Base-by-base conservation (phyloP, 2,329 filamentous ascomycete genomes). In the Macrophomina tecta region DNA sequence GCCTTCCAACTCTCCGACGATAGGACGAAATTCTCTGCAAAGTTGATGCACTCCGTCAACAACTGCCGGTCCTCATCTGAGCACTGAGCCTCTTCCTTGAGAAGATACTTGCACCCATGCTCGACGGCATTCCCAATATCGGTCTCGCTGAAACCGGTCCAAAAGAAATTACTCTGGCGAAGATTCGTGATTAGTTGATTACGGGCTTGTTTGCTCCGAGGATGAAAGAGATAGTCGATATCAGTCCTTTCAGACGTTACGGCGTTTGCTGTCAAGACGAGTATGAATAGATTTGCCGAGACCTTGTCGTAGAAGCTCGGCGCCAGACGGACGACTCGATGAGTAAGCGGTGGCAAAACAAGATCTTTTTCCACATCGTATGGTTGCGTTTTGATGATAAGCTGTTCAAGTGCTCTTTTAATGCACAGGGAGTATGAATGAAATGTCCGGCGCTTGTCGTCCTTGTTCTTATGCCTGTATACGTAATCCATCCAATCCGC, bases 151-250 rank as follows among this genome's bases (percentile, higher is more conserved):
- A 91, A 93, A 56, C 93, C 94, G 0, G 90, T 90, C 79, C 92
- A 94, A 77, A 94, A 96, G 74, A 97, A 97, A 58, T 91, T 92
- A 6, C 92, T 90, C 73, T 95, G 91, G 18, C 92, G 87, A 52
- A 97, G 78, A 73, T 97, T 97, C 65, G 85, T 85, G 4, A 97
- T 90, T 2, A 97, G 81, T 64, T 87, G 83, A 32, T 89, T 80
- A 12, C 97, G 81, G 46, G 85, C 84, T 69, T 88, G 90, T 36
- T 86, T 82, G 72, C 94, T 94, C 12, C 85, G 88, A 0, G 87
- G 86, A 72, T 97, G 91, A 72, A 97, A 97, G 69, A 98, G 90
- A 74, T 97, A 97, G 75, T 97, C 94, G 65, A 87, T 83, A 72
- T 94, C 94, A 0, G 86, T 88, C 11, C 94, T 84, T 74, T 97